These are phyloP conservation scores for Fraxinus pennsylvanica DNA, from an alignment of 257 asterid genomes.

Conservation along the genomic window DNA sequence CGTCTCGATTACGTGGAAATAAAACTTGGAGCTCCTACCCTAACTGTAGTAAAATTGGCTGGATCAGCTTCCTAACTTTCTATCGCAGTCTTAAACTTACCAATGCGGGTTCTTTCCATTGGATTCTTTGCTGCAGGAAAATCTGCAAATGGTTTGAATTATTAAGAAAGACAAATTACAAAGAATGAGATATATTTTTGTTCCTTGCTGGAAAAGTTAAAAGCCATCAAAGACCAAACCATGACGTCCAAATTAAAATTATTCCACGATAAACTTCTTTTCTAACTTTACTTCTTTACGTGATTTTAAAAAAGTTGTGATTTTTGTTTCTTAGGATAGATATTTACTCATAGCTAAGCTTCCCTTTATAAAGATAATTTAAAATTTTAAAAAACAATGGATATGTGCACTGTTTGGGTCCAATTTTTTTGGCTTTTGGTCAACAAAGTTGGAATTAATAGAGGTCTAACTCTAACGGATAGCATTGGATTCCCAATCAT, in stretches of 20 bases:
- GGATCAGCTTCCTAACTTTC: not conserved
- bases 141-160: not conserved
- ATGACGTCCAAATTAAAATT: not conserved
- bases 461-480: not conserved
- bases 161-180: not conserved
- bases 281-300: not conserved
- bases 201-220: not conserved
- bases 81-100: not conserved
- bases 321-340: not conserved
- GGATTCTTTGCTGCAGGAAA: not conserved
- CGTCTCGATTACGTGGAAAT: too few relatives aligned
- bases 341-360: not conserved
- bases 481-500: not conserved
- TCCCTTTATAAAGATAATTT: not conserved
- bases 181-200: not conserved
- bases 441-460: not conserved
- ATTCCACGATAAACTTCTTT: not conserved
- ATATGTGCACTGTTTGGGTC: not conserved
- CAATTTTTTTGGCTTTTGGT: not conserved
- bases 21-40: not conserved
- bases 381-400: not conserved
- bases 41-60: not conserved
- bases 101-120: not conserved
- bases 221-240: not conserved
- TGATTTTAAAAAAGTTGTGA: constrained; percentile 1